phyloP scores from a whole-genome alignment of 805 yeast genomes.

The Myxozyma neotropica region DNA sequence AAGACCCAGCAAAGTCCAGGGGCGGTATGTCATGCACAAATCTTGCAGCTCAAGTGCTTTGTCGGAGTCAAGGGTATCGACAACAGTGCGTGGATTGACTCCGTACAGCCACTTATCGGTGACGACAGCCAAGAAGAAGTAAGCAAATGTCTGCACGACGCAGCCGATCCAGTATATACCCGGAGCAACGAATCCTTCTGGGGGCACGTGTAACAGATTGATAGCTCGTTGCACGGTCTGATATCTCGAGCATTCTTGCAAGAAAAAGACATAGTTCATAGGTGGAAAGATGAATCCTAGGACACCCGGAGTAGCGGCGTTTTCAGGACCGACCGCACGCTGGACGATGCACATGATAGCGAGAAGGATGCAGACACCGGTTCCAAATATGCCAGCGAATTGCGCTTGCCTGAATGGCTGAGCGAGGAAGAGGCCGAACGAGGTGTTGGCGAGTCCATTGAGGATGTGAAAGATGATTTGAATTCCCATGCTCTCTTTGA shows the following conservation, averaged over 20 bases:
- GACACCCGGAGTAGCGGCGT: conserved; percentile 34
- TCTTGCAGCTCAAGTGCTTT: conserved; percentile 13
- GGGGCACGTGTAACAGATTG: conserved; percentile 21
- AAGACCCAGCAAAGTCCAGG: conserved; percentile 11
- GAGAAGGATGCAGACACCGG: conserved; percentile 40
- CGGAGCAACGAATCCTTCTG: conserved; percentile 28
- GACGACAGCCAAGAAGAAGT: conserved; percentile 7
- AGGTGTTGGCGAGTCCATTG: conserved; percentile 39
- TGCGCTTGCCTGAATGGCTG: conserved; percentile 40
- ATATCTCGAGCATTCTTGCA: conserved; percentile 29
- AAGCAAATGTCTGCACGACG: conserved; percentile 13
- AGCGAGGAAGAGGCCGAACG: conserved; percentile 40
- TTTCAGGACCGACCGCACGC: conserved; percentile 26
- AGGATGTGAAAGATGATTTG: conserved; percentile 40
- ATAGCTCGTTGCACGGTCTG: conserved; percentile 3
- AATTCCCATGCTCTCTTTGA: conserved; percentile 36
- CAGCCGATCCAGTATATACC: conserved; percentile 28
- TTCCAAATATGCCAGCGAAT: conserved; percentile 41
- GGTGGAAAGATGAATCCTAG: conserved; percentile 44
- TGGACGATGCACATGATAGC: conserved; percentile 41
- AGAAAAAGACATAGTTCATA: conserved; percentile 40
- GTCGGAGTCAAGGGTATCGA: not conserved
- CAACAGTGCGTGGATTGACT: not conserved
- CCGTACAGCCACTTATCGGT: conserved; percentile 19
- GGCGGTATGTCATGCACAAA: conserved; percentile 18